Conservation (phyloP, 2,329 filamentous ascomycete species). For the Cordyceps fumosorosea region DNA sequence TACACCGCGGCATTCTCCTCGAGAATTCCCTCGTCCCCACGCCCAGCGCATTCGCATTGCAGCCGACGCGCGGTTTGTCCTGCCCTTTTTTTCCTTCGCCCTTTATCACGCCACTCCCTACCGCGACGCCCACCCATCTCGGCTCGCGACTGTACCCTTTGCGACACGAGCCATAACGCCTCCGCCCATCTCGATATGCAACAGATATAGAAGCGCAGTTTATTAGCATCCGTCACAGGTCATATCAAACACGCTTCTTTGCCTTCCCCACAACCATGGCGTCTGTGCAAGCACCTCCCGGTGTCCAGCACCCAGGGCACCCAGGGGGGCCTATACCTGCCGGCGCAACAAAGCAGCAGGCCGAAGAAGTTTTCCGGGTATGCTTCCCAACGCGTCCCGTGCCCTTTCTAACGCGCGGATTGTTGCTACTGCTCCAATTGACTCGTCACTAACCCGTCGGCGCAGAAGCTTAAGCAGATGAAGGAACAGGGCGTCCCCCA, state of each 20-base stretch:
- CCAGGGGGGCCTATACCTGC: slow-evolving; percentile 55
- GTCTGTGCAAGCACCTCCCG: slow-evolving; percentile 67
- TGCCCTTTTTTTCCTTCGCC: slow-evolving; percentile 15
- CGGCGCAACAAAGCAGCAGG: slow-evolving; percentile 67
- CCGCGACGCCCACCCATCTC: slow-evolving; percentile 3
- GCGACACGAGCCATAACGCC: slow-evolving; percentile 19
- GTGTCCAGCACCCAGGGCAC: slow-evolving; percentile 61
- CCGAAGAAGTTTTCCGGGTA: slow-evolving; percentile 68
- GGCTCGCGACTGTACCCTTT: slow-evolving; percentile 8
- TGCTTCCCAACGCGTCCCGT: slow-evolving; percentile 19
- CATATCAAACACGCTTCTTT: slow-evolving; percentile 19
- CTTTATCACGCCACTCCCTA: background rate
- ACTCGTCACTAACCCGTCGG: background rate
- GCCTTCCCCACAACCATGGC: slow-evolving; percentile 55
- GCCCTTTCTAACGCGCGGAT: slow-evolving; percentile 7
- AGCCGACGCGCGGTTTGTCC: slow-evolving; percentile 8
- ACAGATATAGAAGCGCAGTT: slow-evolving; percentile 23
- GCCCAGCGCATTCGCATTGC: slow-evolving; percentile 2
- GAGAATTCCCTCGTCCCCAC: background rate
- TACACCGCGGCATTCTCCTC: slow-evolving; percentile 9
- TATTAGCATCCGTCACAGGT: slow-evolving; percentile 20
- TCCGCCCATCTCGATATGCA: slow-evolving; percentile 32
- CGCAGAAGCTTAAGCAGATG: slow-evolving; percentile 82
- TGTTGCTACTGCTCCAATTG: background rate
- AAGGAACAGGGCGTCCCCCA: slow-evolving; percentile 74